Evolutionary conservation across 2,329 filamentous ascomycete genomes (phyloP).

Genomic region (Amauroascus verrucosus): DNA sequence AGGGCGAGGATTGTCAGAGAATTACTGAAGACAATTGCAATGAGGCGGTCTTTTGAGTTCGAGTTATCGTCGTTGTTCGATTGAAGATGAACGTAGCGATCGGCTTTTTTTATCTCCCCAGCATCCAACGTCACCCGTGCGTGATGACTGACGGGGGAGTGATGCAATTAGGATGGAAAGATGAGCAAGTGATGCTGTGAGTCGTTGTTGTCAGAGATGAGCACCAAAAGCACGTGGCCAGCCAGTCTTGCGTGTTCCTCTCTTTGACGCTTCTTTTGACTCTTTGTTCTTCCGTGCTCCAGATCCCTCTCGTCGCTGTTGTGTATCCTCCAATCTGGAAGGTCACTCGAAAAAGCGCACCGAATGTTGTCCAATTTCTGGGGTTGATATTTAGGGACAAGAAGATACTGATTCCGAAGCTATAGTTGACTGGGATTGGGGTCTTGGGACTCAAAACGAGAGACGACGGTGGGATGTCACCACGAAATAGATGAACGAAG

Average conservation of each 20-base stretch:
- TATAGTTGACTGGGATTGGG: not conserved
- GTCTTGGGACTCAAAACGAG: conserved; percentile 2
- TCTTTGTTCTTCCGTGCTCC: not conserved
- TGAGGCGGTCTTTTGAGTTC: not conserved
- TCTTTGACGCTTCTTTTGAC: not conserved
- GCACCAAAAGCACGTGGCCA: conserved; percentile 3
- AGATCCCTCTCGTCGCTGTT: not conserved
- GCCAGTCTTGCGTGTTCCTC: not conserved
- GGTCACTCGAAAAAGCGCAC: not conserved
- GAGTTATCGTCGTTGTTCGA: not conserved
- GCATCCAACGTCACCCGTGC: not conserved
- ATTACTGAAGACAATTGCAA: not conserved
- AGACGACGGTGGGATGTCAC: conserved; percentile 6
- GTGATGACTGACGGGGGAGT: not conserved
- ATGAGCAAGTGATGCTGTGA: not conserved
- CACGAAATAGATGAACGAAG: not conserved
- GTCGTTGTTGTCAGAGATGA: not conserved
- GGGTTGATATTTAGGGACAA: not conserved
- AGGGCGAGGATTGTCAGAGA: not conserved
- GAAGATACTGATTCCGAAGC: not conserved
- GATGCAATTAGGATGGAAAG: not conserved
- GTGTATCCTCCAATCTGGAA: not conserved
- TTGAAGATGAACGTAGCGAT: not conserved
- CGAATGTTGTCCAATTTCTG: not conserved
- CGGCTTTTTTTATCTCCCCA: not conserved